Conservation (phyloP, 768 basidiomycete species). For the Mycena haematopus region DNA sequence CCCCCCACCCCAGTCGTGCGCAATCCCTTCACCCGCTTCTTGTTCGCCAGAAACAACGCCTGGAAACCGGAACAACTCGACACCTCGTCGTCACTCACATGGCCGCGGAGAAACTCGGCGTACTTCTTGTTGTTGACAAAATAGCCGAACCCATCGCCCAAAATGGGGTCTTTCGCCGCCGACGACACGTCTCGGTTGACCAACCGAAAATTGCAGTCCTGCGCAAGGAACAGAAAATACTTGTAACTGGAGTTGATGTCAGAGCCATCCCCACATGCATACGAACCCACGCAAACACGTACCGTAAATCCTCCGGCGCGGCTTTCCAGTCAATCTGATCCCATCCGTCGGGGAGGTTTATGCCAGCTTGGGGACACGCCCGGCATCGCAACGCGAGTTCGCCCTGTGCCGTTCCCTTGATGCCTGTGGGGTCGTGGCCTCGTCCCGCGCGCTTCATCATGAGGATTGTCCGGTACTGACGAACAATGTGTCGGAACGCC, state of each 20-base stretch:
- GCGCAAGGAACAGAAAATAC: not conserved
- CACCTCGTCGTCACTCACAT: constrained; percentile 10
- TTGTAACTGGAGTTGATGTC: not conserved
- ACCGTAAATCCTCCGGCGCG: constrained; percentile 6
- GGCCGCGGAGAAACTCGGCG: not conserved
- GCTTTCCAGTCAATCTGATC: not conserved
- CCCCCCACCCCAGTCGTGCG: constrained; percentile 20
- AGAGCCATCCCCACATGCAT: not conserved
- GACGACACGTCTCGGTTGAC: constrained; percentile 1
- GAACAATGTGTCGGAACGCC: not conserved
- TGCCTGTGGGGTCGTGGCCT: not conserved
- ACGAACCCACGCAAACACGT: not conserved
- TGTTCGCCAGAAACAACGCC: constrained; percentile 15
- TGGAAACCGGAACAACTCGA: constrained; percentile 13
- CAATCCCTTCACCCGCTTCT: constrained; percentile 4
- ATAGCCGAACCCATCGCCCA: not conserved
- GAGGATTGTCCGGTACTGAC: not conserved
- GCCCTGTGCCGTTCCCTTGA: not conserved
- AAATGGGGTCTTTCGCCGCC: not conserved
- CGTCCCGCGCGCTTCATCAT: not conserved
- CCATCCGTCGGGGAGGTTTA: not conserved
- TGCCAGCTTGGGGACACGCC: not conserved
- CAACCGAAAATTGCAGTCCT: constrained; percentile 5
- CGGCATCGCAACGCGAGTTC: not conserved
- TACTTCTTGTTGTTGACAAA: constrained; percentile 4